Percentiles rank a stretch among this genome's conserved stretches.
These are phyloP conservation scores for Ciborinia camelliae DNA, from an alignment of 2,329 filamentous ascomycete species.

Conservation along the genomic window DNA sequence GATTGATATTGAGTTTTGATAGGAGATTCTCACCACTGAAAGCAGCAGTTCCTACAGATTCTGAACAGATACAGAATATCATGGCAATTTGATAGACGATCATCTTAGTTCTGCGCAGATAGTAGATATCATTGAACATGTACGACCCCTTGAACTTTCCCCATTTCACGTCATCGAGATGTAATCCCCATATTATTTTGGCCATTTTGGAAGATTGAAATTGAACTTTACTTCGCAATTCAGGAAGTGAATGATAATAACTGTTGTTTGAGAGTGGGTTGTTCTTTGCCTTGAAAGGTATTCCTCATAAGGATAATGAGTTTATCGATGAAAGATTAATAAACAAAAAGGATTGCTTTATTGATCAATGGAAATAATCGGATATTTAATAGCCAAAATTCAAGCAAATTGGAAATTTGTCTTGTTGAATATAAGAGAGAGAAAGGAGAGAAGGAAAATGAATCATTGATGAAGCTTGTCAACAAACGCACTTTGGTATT, in stretches of 20 bases:
- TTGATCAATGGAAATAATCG: not conserved
- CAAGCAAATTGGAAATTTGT: not conserved
- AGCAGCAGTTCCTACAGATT: constrained; percentile 54
- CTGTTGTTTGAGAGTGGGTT: not conserved
- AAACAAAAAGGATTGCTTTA: constrained; percentile 1
- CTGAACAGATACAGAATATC: constrained; percentile 55
- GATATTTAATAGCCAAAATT: not conserved
- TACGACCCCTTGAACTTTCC: constrained; percentile 54
- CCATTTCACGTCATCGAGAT: constrained; percentile 56
- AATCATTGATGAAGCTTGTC: not conserved
- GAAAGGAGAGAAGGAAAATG: not conserved
- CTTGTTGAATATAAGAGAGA: not conserved
- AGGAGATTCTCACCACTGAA: constrained; percentile 45
- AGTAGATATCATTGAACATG: constrained; percentile 55
- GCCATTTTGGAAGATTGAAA: constrained; percentile 1
- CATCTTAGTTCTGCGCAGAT: constrained; percentile 55
- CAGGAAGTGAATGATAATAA: not conserved
- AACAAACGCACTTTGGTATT: not conserved
- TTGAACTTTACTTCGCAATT: not conserved
- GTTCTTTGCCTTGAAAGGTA: not conserved
- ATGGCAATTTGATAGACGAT: constrained; percentile 58
- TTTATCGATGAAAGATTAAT: not conserved
- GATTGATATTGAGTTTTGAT: not conserved
- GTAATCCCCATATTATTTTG: constrained; percentile 54
- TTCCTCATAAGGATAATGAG: too few species aligned